Base-by-base conservation (phyloP, 108 stramenopile species). In the Discostella pseudostelligera region DNA sequence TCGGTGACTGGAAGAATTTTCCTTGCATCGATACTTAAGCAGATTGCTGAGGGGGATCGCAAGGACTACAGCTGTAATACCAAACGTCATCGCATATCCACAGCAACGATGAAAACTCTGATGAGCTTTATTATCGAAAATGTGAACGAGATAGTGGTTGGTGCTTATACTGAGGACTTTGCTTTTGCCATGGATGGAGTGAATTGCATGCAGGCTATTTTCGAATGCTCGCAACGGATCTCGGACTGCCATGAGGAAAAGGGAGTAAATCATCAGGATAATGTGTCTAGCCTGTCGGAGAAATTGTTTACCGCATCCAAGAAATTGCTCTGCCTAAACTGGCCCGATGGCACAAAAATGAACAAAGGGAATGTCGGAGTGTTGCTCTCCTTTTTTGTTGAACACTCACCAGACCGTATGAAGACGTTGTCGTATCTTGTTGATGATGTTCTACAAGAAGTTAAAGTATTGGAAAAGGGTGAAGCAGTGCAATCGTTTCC, bases 141-240 rank as follows among this genome's bases (percentile, higher is more conserved):
- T 19, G 51, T 79, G 11, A 53, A 66, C 12, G 81, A 82, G 40
- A 76, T 76, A 12, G 22, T 74, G 0, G 56, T 44, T 0, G 70
- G 77, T 16, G 60, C 67, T 4, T 45, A 79, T 45, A 76, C 76
- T 13, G 57, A 49, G 37, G 74, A 79, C 47, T 69, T 82, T 32
- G 67, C 58, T 19, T 82, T 82, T 74, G 72, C 56, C 11, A 82
- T 82, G 81, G 72, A 75, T 60, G 81, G 72, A 21, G 65, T 82
- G 4, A 37, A 21, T 21, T 71, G 69, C 39, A 57, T 82, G 21
- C 62, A 79, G 32, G 59, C 62, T 10, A 74, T 79, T 56, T 54
- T 51, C 8, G 54, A 64, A 22, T 82, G 81, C 50, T 62, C 72
- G 19, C 26, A 45, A 22, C 73, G 74, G 16, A 17, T 74, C 44